Base-by-base conservation (phyloP, 129 eudicot species). In the Pseudognaphalium luteoalbum region DNA sequence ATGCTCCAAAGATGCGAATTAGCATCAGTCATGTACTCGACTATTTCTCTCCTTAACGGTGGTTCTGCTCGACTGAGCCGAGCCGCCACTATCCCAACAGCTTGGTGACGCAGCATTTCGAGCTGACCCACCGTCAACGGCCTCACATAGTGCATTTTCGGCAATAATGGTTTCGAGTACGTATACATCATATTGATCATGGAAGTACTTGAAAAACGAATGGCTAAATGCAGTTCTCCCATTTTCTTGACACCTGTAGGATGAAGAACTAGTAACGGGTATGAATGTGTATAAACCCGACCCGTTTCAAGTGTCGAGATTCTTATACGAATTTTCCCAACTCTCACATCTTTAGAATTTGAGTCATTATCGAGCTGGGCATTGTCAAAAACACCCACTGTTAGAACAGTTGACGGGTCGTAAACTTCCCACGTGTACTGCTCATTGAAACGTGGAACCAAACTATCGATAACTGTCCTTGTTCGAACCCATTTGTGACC, bases 361-460 rank as follows among this genome's bases (percentile, higher is more conserved):
- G 70, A 78, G 34, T 74, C 81, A 7, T 85, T 85, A 8, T 83
- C 74, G 10, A 90, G 71, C 60, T 86, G 96, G 1, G 88, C 57
- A 62, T 91, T 90, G 57, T 90, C 96, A 15, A 93, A 91, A 74
- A 93, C 97, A 33, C 97, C 96, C 4, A 93, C 78, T 6, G 98
- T 90, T 66, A 93, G 83, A 82, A 93, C 98, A 1, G 98, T 93
- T 63, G 96, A 77, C 6, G 97, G 98, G 75, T 93, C 98, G 51
- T 72, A 88, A 65, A 93, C 98, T 74, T 93, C 98, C 98, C 98
- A 93, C 50, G 97, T 85, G 83, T 93, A 93, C 66, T 93, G 97
- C 81, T 93, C 98, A 57, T 93, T 93, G 75, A 82, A 93, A 70
- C 81, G 86, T 0, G 98, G 98, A 71, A 73, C 85, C 47, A 87